A percentile compares a stretch with the other conserved stretches of the same genome.
Conservation (phyloP, 805 yeast species). For the Teunomyces stri region DNA sequence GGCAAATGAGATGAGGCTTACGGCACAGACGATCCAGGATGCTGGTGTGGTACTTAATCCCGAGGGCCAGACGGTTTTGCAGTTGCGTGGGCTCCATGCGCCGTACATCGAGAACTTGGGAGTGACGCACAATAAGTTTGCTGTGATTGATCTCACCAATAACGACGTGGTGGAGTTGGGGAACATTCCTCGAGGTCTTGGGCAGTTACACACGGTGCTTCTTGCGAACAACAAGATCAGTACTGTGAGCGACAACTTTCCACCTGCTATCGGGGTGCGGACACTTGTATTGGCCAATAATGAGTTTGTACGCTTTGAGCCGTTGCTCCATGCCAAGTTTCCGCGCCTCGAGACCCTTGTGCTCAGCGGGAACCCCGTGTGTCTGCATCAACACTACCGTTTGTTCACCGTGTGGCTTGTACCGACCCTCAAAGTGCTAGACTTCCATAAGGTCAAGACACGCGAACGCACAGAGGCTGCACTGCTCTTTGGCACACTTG, state of each 20-base stretch:
- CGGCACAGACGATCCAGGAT: slow-evolving; percentile 26
- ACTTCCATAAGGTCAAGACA: slow-evolving; percentile 60
- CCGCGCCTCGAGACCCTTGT: slow-evolving; percentile 46
- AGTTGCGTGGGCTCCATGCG: slow-evolving; percentile 32
- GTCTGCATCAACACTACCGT: slow-evolving; percentile 53
- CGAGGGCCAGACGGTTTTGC: slow-evolving; percentile 33
- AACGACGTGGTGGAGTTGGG: slow-evolving; percentile 63
- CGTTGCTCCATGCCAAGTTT: slow-evolving; percentile 32
- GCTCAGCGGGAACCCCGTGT: slow-evolving; percentile 59
- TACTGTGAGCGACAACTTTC: slow-evolving; percentile 30
- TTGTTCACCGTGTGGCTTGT: slow-evolving; percentile 55
- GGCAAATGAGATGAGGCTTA: slow-evolving; percentile 29
- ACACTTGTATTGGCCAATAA: slow-evolving; percentile 54
- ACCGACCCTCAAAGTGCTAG: slow-evolving; percentile 65
- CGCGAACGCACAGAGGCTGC: slow-evolving; percentile 49
- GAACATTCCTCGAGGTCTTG: slow-evolving; percentile 41
- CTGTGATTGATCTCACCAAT: slow-evolving; percentile 69
- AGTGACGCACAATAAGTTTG: slow-evolving; percentile 32
- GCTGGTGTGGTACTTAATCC: slow-evolving; percentile 36
- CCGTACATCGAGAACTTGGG: slow-evolving; percentile 37
- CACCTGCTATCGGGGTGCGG: slow-evolving; percentile 40
- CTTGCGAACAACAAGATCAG: slow-evolving; percentile 62
- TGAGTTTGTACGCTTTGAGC: slow-evolving; percentile 42
- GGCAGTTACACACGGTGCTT: slow-evolving; percentile 50
- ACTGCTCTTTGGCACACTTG: slow-evolving; percentile 40